A percentile compares a stretch with the other conserved stretches of the same genome.
phyloP scores from a whole-genome alignment of 2,329 filamentous ascomycete species.

The Dactylellina haptotyla region DNA sequence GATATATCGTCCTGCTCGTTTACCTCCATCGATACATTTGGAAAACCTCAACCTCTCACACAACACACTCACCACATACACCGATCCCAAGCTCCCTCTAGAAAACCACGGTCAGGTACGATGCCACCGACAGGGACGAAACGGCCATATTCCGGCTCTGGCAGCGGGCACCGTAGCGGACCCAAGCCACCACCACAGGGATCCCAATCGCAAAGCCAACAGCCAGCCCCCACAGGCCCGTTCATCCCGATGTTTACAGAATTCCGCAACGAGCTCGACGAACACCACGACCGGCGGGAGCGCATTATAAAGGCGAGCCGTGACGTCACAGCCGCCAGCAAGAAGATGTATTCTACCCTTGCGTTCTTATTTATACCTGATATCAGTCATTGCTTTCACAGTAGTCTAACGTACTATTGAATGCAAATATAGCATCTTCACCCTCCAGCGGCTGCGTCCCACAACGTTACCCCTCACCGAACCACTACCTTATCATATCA shows the following conservation, averaged over 20 bases:
- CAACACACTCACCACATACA: too few species aligned
- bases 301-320: slow-evolving; percentile 88
- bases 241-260: slow-evolving; percentile 76
- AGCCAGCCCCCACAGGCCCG: slow-evolving; percentile 42
- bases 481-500: slow-evolving; percentile 72
- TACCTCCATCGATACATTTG: too few species aligned
- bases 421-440: slow-evolving; percentile 68
- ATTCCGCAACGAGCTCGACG: slow-evolving; percentile 88
- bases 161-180: slow-evolving; percentile 23
- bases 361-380: neutral
- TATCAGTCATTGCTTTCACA: neutral
- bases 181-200: slow-evolving; percentile 6
- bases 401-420: neutral
- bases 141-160: slow-evolving; percentile 33
- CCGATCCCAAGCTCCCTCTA: too few species aligned
- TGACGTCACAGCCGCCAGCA: slow-evolving; percentile 92
- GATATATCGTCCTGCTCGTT: too few species aligned
- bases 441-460: slow-evolving; percentile 60
- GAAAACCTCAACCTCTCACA: too few species aligned
- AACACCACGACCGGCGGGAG: slow-evolving; percentile 92
- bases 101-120: neutral
- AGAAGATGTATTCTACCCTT: slow-evolving; percentile 80
- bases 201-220: neutral
- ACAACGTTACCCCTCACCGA: slow-evolving; percentile 63
- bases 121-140: slow-evolving; percentile 43